Evolutionary conservation across 345 rosid species (phyloP).

Genomic region (Physaria fendleri): DNA sequence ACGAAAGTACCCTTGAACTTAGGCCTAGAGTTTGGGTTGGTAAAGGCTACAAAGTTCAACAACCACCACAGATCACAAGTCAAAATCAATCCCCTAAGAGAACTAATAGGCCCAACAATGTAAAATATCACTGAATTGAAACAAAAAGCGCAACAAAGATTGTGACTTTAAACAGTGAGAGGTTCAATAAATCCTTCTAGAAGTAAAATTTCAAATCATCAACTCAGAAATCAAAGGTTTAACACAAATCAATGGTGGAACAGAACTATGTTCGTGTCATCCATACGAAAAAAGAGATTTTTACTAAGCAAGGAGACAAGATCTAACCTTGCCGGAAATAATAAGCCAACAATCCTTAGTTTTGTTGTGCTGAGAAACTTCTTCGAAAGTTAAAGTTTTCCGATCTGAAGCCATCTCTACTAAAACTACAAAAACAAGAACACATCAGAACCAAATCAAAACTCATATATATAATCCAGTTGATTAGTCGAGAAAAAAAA

Average conservation of each 20-base stretch:
- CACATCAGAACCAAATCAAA: conserved; percentile 10
- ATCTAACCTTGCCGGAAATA: conserved; percentile 80
- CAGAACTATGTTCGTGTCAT: background rate
- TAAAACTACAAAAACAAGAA: conserved; percentile 21
- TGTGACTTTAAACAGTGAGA: background rate
- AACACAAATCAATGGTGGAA: background rate
- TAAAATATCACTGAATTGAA: background rate
- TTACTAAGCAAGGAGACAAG: conserved; percentile 7
- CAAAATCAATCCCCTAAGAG: background rate
- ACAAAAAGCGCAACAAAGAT: background rate
- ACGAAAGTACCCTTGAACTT: background rate
- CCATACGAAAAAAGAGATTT: background rate
- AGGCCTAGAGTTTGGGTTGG: background rate
- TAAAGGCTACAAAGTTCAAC: background rate
- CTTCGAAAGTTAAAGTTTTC: conserved; percentile 57
- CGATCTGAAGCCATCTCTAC: conserved; percentile 60
- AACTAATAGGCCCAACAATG: background rate
- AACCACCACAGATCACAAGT: background rate
- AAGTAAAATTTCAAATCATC: background rate
- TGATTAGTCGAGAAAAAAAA: background rate
- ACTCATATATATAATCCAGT: conserved; percentile 3
- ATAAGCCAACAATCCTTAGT: conserved; percentile 92
- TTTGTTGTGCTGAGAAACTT: conserved; percentile 71
- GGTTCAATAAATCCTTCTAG: background rate
- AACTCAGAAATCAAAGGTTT: background rate